Evolutionary conservation across 495 filamentous ascomycete species (phyloP), one percentile per base, ranked within the genome.

Genomic region (Astrothelium subdiscretum): DNA sequence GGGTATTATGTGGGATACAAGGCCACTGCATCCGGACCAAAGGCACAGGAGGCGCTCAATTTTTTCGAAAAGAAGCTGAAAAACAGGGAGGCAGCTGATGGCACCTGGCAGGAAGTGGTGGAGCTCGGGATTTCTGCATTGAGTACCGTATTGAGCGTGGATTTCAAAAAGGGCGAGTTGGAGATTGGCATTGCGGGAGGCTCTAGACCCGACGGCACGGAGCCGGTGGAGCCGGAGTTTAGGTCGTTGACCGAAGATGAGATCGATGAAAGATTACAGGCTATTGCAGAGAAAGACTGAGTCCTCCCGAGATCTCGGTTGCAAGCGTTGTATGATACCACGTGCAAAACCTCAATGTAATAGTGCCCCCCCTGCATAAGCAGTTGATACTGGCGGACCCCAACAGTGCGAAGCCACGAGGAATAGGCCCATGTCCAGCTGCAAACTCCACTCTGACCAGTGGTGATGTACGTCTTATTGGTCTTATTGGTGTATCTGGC

Each of bases 51-150:
- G 81, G 94, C 94, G 66, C 84, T 96, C 71, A 98, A 97, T 73
- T 87, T 91, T 71, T 80, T 98, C 59, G 94, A 98, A 84, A 97
- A 97, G 87, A 97, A 96, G 83, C 85, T 98, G 77, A 97, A 97
- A 84, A 96, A 95, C 85, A 96, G 95, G 87, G 92, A 97, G 74
- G 82, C 82, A 70, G 94, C 94, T 31, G 85, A 90, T 8, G 94
- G 94, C 63, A 87, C 78, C 75, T 97, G 95, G 95, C 89, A 97
- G 78, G 94, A 97, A 63, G 94, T 98, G 38, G 92, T 98, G 61
- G 94, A 98, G 78, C 80, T 97, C 64, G 94, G 88, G 43, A 97
- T 98, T 76, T 86, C 90, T 18, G 88, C 94, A 12, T 76, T 98
- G 72, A 96, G 92, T 81, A 94, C 87, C 59, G 92, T 98, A 59